Conservation (phyloP, 2,329 filamentous ascomycete species). For the Cladobotryum protrusum region DNA sequence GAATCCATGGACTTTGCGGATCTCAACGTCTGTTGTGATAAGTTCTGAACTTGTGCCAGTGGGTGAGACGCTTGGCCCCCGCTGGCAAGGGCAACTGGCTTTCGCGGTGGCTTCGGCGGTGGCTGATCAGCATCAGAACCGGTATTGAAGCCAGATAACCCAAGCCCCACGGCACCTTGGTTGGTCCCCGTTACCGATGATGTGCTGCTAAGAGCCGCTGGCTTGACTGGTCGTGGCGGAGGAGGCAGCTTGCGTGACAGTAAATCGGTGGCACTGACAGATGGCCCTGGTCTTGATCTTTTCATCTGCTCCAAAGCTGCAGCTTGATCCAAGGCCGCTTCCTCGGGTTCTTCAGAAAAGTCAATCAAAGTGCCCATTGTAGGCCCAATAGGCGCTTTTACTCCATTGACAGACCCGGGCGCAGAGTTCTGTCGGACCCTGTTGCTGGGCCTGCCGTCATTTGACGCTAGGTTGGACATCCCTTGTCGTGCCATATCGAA, state of each 20-base stretch:
- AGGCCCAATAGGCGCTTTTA: slow-evolving; percentile 28
- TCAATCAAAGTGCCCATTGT: slow-evolving; percentile 57
- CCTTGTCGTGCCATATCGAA: slow-evolving; percentile 27
- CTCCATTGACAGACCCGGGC: slow-evolving; percentile 13
- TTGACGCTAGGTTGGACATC: slow-evolving; percentile 19
- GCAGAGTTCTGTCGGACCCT: slow-evolving; percentile 23
- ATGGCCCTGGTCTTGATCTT: slow-evolving; percentile 16
- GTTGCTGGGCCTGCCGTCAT: slow-evolving; percentile 16
- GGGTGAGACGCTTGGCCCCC: slow-evolving; percentile 29
- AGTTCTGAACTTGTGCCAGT: slow-evolving; percentile 35
- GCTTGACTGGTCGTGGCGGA: slow-evolving; percentile 54
- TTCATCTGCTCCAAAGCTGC: slow-evolving; percentile 25
- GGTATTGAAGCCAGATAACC: slow-evolving; percentile 5
- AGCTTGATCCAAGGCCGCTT: slow-evolving; percentile 29
- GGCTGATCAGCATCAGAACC: slow-evolving; percentile 15
- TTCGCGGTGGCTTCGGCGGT: slow-evolving; percentile 32
- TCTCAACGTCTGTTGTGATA: slow-evolving; percentile 27
- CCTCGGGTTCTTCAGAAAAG: slow-evolving; percentile 47
- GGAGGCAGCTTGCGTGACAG: slow-evolving; percentile 30
- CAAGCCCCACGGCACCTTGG: slow-evolving; percentile 13
- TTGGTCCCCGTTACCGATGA: slow-evolving; percentile 27
- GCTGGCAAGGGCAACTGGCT: slow-evolving; percentile 19
- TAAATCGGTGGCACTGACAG: slow-evolving; percentile 24
- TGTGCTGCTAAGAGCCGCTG: slow-evolving; percentile 45
- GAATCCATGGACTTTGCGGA: slow-evolving; percentile 3